Evolutionary conservation across 2,329 filamentous ascomycete genomes (phyloP).

Genomic region (Thermomyces lanuginosus): DNA sequence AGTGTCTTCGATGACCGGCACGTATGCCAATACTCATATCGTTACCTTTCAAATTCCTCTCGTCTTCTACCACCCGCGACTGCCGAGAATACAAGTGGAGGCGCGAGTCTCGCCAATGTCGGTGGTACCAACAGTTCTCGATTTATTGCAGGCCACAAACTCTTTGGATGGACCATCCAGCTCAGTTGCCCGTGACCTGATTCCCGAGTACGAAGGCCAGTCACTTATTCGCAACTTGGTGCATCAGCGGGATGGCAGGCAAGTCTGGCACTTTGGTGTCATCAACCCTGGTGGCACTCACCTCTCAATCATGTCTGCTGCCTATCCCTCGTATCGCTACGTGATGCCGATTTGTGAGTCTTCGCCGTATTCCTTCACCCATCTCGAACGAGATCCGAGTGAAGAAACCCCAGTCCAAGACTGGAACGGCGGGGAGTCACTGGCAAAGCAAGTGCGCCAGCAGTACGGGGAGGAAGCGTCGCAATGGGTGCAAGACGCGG

Average conservation of each 20-base stretch:
- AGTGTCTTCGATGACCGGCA: constrained; percentile 25
- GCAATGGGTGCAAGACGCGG: neutral
- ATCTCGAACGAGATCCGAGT: neutral
- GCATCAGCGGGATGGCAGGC: constrained; percentile 12
- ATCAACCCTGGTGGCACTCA: constrained; percentile 25
- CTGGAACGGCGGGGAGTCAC: neutral
- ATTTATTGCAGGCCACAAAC: constrained; percentile 26
- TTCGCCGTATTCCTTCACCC: neutral
- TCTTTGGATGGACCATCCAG: constrained; percentile 23
- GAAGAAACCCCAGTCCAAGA: neutral
- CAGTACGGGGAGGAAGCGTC: neutral
- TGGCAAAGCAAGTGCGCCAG: neutral
- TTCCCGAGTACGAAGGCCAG: constrained; percentile 32
- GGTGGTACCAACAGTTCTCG: constrained; percentile 32
- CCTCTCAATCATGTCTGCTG: constrained; percentile 53
- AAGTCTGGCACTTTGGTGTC: constrained; percentile 18
- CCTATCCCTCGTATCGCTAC: constrained; percentile 57
- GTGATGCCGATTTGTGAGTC: constrained; percentile 42
- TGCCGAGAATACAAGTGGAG: constrained; percentile 27
- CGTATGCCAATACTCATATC: constrained; percentile 31
- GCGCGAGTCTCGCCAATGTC: constrained; percentile 28
- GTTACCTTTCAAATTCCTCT: constrained; percentile 31
- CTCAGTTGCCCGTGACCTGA: constrained; percentile 21
- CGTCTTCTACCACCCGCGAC: constrained; percentile 29
- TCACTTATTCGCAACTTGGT: constrained; percentile 29